A percentile compares a stretch with the other conserved stretches of the same genome.
Evolutionary conservation across 2,329 filamentous ascomycete species (phyloP).

Genomic region (Xylaria sp.): DNA sequence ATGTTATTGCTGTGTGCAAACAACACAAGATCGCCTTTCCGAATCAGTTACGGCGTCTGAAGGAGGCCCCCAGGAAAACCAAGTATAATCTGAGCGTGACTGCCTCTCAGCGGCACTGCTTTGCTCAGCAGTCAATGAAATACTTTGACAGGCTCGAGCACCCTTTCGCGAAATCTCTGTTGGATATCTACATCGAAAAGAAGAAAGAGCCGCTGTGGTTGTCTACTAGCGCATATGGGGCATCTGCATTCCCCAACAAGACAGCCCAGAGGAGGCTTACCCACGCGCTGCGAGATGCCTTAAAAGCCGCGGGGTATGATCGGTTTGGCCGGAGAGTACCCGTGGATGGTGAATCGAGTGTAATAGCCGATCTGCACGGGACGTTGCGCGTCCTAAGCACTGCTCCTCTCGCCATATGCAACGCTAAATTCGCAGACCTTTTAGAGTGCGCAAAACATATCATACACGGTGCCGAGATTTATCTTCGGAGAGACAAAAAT

Average conservation of each 20-base stretch:
- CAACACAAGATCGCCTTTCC: slow-evolving; percentile 57
- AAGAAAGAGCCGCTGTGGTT: slow-evolving; percentile 47
- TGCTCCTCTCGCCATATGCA: slow-evolving; percentile 41
- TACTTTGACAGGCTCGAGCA: slow-evolving; percentile 48
- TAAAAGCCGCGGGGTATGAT: slow-evolving; percentile 47
- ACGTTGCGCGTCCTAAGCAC: slow-evolving; percentile 38
- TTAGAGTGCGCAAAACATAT: slow-evolving; percentile 38
- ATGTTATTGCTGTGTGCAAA: slow-evolving; percentile 47
- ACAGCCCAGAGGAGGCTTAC: slow-evolving; percentile 39
- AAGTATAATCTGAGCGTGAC: slow-evolving; percentile 30
- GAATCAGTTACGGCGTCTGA: slow-evolving; percentile 18
- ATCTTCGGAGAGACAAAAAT: slow-evolving; percentile 32
- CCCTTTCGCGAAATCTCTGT: slow-evolving; percentile 45
- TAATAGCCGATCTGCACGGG: slow-evolving; percentile 42
- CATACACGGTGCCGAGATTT: slow-evolving; percentile 29
- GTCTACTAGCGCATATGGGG: slow-evolving; percentile 26
- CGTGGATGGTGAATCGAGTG: slow-evolving; percentile 26
- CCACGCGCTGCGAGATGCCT: slow-evolving; percentile 46
- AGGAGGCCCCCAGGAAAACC: slow-evolving; percentile 31
- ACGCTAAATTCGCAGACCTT: slow-evolving; percentile 42
- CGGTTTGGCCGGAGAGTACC: slow-evolving; percentile 40
- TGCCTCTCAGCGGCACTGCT: slow-evolving; percentile 42
- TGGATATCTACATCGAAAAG: slow-evolving; percentile 48
- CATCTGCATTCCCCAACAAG: slow-evolving; percentile 35
- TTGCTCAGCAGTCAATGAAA: slow-evolving; percentile 43